Evolutionary conservation across 441 rosid genomes (phyloP).

Genomic region (Isatis lusitanica): DNA sequence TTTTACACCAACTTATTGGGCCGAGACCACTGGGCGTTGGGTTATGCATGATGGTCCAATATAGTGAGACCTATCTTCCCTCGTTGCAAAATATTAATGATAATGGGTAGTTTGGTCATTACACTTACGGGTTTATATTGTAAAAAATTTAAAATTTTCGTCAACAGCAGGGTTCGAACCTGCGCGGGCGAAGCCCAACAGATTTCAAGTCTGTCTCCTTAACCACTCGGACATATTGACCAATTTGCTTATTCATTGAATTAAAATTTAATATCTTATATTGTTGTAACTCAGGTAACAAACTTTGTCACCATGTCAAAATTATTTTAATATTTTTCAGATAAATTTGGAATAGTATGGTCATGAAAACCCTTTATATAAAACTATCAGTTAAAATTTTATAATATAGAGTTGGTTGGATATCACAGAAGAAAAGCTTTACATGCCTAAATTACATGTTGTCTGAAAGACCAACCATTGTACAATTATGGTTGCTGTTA

Average conservation of each 20-base stretch:
- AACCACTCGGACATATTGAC: slow-evolving; percentile 99
- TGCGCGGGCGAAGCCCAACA: slow-evolving; percentile 98
- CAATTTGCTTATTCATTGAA: too few relatives aligned
- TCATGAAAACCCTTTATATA: neutral
- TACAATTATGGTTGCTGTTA: too few relatives aligned
- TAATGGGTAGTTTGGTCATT: neutral
- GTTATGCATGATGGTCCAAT: too few relatives aligned
- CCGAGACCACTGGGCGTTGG: neutral
- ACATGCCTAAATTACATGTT: neutral
- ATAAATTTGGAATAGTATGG: neutral
- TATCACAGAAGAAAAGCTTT: neutral
- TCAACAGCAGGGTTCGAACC: slow-evolving; percentile 99
- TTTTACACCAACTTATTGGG: neutral
- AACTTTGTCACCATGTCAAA: too few relatives aligned
- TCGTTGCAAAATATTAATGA: neutral
- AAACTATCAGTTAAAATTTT: neutral
- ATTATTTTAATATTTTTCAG: too few relatives aligned
- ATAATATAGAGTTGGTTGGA: neutral
- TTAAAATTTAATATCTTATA: too few relatives aligned
- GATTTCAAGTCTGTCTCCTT: slow-evolving; percentile 99
- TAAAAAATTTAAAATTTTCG: slow-evolving; percentile 25
- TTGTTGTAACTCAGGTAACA: too few relatives aligned
- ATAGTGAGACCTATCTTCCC: neutral
- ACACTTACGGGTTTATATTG: neutral
- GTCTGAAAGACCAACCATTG: too few relatives aligned